phyloP scores from a whole-genome alignment of 2,329 filamentous ascomycete species.

The Chaetomium strumarium region DNA sequence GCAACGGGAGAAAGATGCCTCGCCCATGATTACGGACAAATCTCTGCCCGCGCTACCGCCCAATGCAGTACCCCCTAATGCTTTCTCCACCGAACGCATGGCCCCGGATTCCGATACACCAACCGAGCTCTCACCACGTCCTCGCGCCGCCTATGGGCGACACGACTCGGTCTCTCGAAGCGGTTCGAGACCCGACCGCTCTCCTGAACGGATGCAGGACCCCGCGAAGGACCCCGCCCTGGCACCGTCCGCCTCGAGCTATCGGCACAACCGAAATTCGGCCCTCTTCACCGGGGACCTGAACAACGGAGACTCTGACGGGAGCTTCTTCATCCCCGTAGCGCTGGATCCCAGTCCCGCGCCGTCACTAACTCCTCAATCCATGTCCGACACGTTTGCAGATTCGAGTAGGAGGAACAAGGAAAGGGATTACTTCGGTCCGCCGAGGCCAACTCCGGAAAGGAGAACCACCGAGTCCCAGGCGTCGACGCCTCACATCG shows the following conservation, averaged over 20 bases:
- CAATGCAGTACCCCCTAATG: slow-evolving; percentile 57
- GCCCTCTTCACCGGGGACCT: slow-evolving; percentile 48
- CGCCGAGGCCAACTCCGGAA: slow-evolving; percentile 38
- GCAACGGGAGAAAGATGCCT: slow-evolving; percentile 56
- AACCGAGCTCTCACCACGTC: slow-evolving; percentile 62
- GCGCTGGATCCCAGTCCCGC: slow-evolving; percentile 65
- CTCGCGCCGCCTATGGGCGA: slow-evolving; percentile 44
- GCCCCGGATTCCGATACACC: slow-evolving; percentile 60
- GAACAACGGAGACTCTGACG: slow-evolving; percentile 50
- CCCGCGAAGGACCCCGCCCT: slow-evolving; percentile 51
- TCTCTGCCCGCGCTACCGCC: slow-evolving; percentile 86
- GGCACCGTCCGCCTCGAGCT: slow-evolving; percentile 67
- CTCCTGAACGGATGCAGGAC: slow-evolving; percentile 47
- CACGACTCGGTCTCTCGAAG: slow-evolving; percentile 52
- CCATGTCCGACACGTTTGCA: slow-evolving; percentile 42
- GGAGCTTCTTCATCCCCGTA: slow-evolving; percentile 71
- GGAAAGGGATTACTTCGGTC: slow-evolving; percentile 56
- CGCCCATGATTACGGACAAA: slow-evolving; percentile 75
- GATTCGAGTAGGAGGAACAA: slow-evolving; percentile 42
- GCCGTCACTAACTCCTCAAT: slow-evolving; percentile 48
- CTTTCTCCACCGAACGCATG: slow-evolving; percentile 56
- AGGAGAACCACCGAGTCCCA: slow-evolving; percentile 45
- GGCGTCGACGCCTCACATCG: slow-evolving; percentile 75
- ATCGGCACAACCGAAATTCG: slow-evolving; percentile 73
- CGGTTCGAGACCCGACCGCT: slow-evolving; percentile 47